Conservation (phyloP, 2,329 filamentous ascomycete genomes). For the Colletotrichum cordylinicola region DNA sequence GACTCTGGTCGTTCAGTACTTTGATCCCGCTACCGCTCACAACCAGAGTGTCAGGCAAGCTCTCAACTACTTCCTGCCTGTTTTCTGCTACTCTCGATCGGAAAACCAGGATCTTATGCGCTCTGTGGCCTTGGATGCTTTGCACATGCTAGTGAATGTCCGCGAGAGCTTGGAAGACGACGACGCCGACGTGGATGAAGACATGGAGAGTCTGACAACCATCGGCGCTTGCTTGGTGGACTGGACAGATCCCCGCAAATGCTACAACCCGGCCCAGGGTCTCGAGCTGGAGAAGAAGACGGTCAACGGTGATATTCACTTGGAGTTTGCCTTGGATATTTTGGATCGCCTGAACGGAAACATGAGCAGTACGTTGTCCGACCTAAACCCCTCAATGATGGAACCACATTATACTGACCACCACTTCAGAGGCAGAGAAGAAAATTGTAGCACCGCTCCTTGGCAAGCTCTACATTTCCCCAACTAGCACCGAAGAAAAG, state of each 20-base stretch:
- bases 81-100: conserved; percentile 86
- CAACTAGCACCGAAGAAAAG: conserved; percentile 65
- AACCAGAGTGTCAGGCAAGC: conserved; percentile 88
- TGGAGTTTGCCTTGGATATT: conserved; percentile 78
- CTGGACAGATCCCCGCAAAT: conserved; percentile 94
- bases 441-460: conserved; percentile 81
- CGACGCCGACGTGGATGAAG: conserved; percentile 75
- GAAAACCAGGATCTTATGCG: conserved; percentile 87
- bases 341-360: conserved; percentile 75
- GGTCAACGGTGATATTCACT: conserved; percentile 79
- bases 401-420: conserved; percentile 32
- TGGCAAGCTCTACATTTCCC: conserved; percentile 80
- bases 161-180: conserved; percentile 77
- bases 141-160: conserved; percentile 77
- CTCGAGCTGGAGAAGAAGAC: conserved; percentile 66
- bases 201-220: conserved; percentile 78
- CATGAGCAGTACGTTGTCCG: conserved; percentile 64
- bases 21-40: conserved; percentile 79
- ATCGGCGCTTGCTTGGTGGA: conserved; percentile 87
- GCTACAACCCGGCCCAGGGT: conserved; percentile 55
- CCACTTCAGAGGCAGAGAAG: conserved; percentile 75
- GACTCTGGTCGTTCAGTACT: conserved; percentile 85
- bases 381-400: background rate
- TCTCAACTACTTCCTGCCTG: conserved; percentile 91
- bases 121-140: conserved; percentile 72